Percentiles rank a stretch among this genome's conserved stretches.
Evolutionary conservation across 208 protist genomes (phyloP).

Genomic region (Crithidia acanthocephali): DNA sequence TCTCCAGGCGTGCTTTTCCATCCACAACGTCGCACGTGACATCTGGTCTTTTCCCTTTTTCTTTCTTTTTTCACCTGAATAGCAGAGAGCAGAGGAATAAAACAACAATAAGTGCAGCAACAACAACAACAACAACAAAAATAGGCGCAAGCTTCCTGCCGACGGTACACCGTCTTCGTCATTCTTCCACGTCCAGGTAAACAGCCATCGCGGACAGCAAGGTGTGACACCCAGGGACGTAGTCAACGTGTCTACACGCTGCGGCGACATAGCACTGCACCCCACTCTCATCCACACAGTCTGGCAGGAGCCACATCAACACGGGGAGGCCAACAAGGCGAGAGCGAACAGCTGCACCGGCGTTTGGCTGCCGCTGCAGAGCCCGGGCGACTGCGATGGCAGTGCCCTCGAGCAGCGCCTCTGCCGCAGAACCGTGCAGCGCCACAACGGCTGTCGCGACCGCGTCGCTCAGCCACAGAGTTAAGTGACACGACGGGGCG

Average conservation of each 20-base stretch:
- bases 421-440: constrained; percentile 31
- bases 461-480: constrained; percentile 53
- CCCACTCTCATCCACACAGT: neutral
- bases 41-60: no score
- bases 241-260: constrained; percentile 48
- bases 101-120: no score
- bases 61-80: no score
- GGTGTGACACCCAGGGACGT: constrained; percentile 34
- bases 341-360: neutral
- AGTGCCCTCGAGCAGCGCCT: constrained; percentile 41
- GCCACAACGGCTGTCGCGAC: constrained; percentile 26
- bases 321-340: constrained; percentile 51
- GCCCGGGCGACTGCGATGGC: constrained; percentile 10
- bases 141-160: neutral
- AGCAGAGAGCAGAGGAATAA: no score
- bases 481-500: constrained; percentile 28
- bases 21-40: no score
- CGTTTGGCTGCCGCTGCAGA: neutral
- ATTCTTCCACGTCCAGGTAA: neutral
- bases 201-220: constrained; percentile 44
- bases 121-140: neutral
- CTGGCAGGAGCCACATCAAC: constrained; percentile 49
- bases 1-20: no score
- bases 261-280: constrained; percentile 28
- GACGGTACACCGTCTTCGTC: neutral